These are phyloP conservation scores for Xylaria sp. DNA, from an alignment of 2,329 filamentous ascomycete genomes.

Conservation along the genomic window DNA sequence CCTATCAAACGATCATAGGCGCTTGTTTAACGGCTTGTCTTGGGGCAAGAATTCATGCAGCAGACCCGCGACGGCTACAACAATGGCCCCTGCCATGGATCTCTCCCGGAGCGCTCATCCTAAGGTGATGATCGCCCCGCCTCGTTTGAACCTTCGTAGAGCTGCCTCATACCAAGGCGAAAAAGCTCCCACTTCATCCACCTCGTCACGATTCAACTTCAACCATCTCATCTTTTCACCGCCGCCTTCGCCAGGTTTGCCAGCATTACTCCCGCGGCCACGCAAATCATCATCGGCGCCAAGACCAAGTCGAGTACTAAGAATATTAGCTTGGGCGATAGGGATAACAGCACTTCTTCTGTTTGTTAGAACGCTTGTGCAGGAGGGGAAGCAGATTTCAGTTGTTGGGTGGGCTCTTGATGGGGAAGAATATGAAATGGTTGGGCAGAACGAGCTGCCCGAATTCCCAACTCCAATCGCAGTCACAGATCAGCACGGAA, in stretches of 20 bases:
- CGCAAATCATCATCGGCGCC: conserved; percentile 69
- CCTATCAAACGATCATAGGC: not conserved
- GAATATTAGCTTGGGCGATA: conserved; percentile 65
- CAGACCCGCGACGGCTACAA: not conserved
- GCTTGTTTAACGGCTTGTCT: not conserved
- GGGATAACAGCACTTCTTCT: conserved; percentile 65
- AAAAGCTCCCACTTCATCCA: conserved; percentile 66
- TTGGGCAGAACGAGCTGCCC: conserved; percentile 73
- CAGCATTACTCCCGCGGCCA: conserved; percentile 72
- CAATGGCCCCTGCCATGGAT: conserved; percentile 61
- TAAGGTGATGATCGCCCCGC: conserved; percentile 65
- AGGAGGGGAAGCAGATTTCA: conserved; percentile 47
- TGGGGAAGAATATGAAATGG: conserved; percentile 70
- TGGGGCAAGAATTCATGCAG: conserved; percentile 12
- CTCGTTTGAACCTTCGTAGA: conserved; percentile 68
- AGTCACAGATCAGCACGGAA: conserved; percentile 72
- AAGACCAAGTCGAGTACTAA: conserved; percentile 67
- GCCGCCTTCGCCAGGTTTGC: conserved; percentile 76
- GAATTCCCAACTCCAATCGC: conserved; percentile 78
- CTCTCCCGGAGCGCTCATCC: conserved; percentile 57
- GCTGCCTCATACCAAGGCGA: conserved; percentile 68
- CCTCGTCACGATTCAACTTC: conserved; percentile 72
- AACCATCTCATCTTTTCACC: conserved; percentile 73
- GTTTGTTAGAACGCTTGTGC: conserved; percentile 53
- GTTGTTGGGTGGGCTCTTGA: conserved; percentile 55